These are phyloP conservation scores for Laburnicola sp. DNA, from an alignment of 2,329 filamentous ascomycete genomes.

Conservation along the genomic window DNA sequence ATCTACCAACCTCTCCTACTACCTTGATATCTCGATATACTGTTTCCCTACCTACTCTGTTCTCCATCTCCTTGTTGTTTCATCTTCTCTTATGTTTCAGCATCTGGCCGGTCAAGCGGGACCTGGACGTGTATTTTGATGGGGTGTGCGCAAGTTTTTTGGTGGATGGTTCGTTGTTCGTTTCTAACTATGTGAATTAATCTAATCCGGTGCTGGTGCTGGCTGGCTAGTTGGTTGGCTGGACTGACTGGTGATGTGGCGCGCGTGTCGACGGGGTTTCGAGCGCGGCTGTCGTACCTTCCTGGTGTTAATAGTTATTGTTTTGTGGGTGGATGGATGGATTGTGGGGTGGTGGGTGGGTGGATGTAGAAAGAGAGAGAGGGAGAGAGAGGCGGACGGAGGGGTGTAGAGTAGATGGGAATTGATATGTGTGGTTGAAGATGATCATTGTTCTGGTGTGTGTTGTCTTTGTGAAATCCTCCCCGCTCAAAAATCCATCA, in stretches of 20 bases:
- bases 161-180: too few species aligned
- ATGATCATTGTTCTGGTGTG: too few species aligned
- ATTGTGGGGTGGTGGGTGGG: not conserved
- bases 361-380: not conserved
- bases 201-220: conserved; percentile 9
- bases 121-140: conserved; percentile 10
- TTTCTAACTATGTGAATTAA: not conserved
- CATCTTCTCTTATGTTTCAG: conserved; percentile 9
- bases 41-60: conserved; percentile 1
- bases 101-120: conserved; percentile 9
- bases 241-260: too few species aligned
- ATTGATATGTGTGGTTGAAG: too few species aligned
- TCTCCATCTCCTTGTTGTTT: conserved; percentile 6
- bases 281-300: not conserved
- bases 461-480: too few species aligned
- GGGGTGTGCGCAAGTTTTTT: conserved; percentile 3
- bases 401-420: too few species aligned
- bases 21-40: conserved; percentile 12
- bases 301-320: conserved; percentile 5
- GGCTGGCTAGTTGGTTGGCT: not conserved
- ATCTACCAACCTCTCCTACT: not conserved
- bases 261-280: too few species aligned
- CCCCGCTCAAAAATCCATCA: conserved; percentile 48
- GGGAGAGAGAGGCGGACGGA: not conserved
- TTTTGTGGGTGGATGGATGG: not conserved